Percentiles rank a stretch among this genome's conserved stretches.
phyloP scores from a whole-genome alignment of 1,284 basidiomycete genomes.

The Ceratobasidium papillatum region DNA sequence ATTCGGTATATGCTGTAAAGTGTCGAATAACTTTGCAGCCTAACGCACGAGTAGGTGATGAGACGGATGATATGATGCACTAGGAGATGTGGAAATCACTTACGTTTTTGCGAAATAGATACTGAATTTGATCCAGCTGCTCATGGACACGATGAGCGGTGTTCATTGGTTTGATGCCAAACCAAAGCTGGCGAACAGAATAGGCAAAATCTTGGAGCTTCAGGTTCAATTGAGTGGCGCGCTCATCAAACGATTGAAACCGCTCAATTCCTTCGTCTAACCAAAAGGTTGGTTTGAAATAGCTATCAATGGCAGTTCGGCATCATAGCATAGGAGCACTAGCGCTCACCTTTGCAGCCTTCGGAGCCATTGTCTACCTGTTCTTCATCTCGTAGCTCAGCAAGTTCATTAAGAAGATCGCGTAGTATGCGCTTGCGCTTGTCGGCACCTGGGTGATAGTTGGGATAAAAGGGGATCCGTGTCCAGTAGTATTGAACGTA shows the following conservation, averaged over 20 bases:
- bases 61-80: background rate
- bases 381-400: no score
- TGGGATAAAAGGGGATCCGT: no score
- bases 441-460: no score
- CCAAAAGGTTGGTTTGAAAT: no score
- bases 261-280: conserved; percentile 1
- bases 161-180: conserved; percentile 36
- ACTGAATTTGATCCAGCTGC: conserved; percentile 40
- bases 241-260: background rate
- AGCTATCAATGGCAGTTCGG: no score
- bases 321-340: no score
- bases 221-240: conserved; percentile 5
- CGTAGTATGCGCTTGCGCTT: no score
- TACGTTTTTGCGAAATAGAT: conserved; percentile 44
- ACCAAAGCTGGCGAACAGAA: conserved; percentile 43
- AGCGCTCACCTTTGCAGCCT: no score
- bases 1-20: background rate
- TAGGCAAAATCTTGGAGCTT: conserved; percentile 43
- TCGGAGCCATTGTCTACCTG: no score
- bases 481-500: no score
- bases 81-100: no score
- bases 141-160: conserved; percentile 39
- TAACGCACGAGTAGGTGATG: background rate
- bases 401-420: no score
- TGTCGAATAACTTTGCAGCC: conserved; percentile 10